These are phyloP conservation scores for Termitomyces sp. DNA, from an alignment of 768 basidiomycete genomes.

Conservation along the genomic window DNA sequence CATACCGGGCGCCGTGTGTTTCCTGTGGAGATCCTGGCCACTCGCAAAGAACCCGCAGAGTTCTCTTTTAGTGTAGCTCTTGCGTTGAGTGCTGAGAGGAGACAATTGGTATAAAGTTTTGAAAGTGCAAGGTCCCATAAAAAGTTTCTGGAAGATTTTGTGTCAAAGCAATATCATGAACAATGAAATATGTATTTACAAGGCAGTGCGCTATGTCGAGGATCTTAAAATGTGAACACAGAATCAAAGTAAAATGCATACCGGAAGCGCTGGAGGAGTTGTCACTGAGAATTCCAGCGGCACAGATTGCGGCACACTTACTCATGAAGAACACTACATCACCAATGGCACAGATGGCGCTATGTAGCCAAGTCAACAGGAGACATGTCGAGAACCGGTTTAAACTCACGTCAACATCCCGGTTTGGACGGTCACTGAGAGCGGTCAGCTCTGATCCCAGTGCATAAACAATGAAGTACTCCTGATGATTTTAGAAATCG, in stretches of 20 bases:
- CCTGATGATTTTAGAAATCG: conserved; percentile 31
- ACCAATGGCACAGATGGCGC: conserved; percentile 40
- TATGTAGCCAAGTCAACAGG: conserved; percentile 7
- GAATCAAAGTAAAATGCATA: conserved; percentile 13
- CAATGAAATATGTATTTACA: conserved; percentile 28
- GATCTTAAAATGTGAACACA: background rate
- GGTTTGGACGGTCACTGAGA: conserved; percentile 39
- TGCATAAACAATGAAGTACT: conserved; percentile 15
- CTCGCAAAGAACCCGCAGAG: conserved; percentile 5
- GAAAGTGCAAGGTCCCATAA: conserved; percentile 46
- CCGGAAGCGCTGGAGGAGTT: conserved; percentile 31
- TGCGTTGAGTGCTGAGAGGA: conserved; percentile 47
- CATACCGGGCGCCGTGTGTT: background rate
- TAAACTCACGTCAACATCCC: conserved; percentile 35
- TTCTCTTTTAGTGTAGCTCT: conserved; percentile 31
- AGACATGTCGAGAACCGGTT: no score
- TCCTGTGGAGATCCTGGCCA: background rate
- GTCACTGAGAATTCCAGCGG: background rate
- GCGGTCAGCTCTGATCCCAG: no score
- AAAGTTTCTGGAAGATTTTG: conserved; percentile 35
- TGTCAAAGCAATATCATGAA: background rate
- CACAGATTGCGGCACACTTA: conserved; percentile 20
- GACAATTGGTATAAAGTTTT: conserved; percentile 47
- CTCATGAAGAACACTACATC: conserved; percentile 47
- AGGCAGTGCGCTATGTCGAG: conserved; percentile 36